A percentile compares a stretch with the other conserved stretches of the same genome.
phyloP scores from a whole-genome alignment of 176 grass and related monocot genomes.

The Oryza coarctata region DNA sequence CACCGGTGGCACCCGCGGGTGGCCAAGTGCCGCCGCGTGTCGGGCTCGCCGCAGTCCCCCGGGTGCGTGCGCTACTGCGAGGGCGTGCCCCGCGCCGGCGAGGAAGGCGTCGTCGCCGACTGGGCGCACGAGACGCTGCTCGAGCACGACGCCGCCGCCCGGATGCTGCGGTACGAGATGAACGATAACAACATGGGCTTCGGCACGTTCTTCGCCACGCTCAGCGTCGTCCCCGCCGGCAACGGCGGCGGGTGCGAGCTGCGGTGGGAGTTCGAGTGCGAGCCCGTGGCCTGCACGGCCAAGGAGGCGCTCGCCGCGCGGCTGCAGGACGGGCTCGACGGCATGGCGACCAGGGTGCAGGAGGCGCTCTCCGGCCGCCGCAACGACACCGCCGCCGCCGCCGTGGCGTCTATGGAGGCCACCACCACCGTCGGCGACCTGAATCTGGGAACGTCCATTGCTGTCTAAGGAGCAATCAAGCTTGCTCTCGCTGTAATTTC shows the following conservation, averaged over 20 bases:
- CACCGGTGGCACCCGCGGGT: constrained; percentile 75
- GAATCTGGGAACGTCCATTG: constrained; percentile 34
- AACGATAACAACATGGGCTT: constrained; percentile 87
- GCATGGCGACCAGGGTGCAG: constrained; percentile 38
- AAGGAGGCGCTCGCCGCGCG: constrained; percentile 43
- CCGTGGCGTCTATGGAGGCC: too few species aligned
- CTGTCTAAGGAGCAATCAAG: neutral
- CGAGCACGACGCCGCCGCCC: constrained; percentile 38
- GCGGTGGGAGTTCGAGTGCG: constrained; percentile 58
- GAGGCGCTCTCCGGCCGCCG: constrained; percentile 12
- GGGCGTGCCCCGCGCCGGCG: constrained; percentile 17
- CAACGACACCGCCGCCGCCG: neutral
- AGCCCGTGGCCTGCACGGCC: constrained; percentile 33
- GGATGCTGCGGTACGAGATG: constrained; percentile 71
- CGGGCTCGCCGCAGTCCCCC: constrained; percentile 34
- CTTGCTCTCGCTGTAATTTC: neutral
- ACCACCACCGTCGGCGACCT: neutral
- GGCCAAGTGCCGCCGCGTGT: constrained; percentile 44
- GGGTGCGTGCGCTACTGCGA: constrained; percentile 83
- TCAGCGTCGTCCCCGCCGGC: constrained; percentile 31
- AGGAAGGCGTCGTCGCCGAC: neutral
- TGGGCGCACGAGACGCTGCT: constrained; percentile 87
- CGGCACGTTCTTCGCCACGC: constrained; percentile 54
- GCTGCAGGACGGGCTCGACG: constrained; percentile 44
- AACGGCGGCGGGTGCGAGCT: constrained; percentile 13